A percentile compares a stretch with the other conserved stretches of the same genome.
Evolutionary conservation across 2,329 filamentous ascomycete genomes (phyloP).

Genomic region (Fusarium papillatum): DNA sequence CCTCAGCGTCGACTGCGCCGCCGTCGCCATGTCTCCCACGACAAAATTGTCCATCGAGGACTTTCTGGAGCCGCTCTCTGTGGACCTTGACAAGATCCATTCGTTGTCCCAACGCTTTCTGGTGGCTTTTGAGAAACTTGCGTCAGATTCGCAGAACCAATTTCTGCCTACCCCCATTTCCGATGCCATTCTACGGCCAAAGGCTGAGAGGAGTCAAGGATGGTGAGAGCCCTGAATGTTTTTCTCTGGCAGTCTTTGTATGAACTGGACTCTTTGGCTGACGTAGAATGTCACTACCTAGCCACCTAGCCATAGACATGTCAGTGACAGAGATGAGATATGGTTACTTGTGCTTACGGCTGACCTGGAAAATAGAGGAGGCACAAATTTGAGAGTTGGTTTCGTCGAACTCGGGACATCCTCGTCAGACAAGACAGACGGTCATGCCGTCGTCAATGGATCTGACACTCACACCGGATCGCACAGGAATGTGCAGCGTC

Average conservation of each 20-base stretch:
- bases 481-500: constrained; percentile 63
- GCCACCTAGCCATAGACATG: constrained; percentile 76
- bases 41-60: constrained; percentile 47
- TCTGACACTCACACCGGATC: constrained; percentile 31
- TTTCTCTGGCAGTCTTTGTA: neutral
- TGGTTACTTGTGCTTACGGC: constrained; percentile 1
- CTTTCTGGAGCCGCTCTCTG: constrained; percentile 65
- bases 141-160: constrained; percentile 66
- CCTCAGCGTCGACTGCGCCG: neutral
- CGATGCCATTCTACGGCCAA: constrained; percentile 68
- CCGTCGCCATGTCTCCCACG: constrained; percentile 26
- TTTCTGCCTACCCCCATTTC: constrained; percentile 74
- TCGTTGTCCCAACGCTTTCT: constrained; percentile 62
- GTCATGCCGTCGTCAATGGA: constrained; percentile 18
- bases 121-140: constrained; percentile 62
- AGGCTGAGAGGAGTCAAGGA: constrained; percentile 56
- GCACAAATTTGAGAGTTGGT: constrained; percentile 77
- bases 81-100: constrained; percentile 61
- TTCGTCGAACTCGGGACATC: constrained; percentile 71
- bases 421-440: constrained; percentile 12
- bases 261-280: constrained; percentile 11
- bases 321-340: constrained; percentile 53
- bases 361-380: constrained; percentile 69
- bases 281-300: constrained; percentile 44
- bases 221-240: constrained; percentile 58